Evolutionary conservation across 2,329 filamentous ascomycete genomes (phyloP), one percentile per base, ranked within the genome.

Genomic region (Exserohilum turcica): DNA sequence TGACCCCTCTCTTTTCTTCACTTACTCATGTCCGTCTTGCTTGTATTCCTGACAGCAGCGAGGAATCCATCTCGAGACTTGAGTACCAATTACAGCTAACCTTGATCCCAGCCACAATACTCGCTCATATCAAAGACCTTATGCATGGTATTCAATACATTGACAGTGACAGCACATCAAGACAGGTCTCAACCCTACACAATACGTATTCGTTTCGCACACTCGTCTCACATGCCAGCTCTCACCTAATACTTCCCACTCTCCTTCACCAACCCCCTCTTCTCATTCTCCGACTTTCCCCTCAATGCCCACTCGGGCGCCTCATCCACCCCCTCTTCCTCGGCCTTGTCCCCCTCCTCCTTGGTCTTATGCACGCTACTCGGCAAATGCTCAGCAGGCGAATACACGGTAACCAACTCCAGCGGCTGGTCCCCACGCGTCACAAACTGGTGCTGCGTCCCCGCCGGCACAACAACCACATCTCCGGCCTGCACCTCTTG

Each of bases 371-470:
- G 85, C 43, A 87, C 81, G 2, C 82, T 83, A 10, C 77, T 80
- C 3, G 83, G 76, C 53, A 82, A 77, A 67, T 88, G 85, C 72
- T 88, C 85, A 0, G 84, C 84, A 0, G 84, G 84, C 10, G 79
- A 79, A 67, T 87, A 88, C 5, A 87, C 80, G 0, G 85, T 87
- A 44, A 87, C 82, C 32, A 88, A 67, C 59, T 86, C 82, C 45
- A 87, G 67, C 2, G 85, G 84, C 43, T 79, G 79, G 0, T 81
- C 77, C 1, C 85, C 84, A 2, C 77, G 84, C 52, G 86, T 87
- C 43, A 87, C 74, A 67, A 88, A 87, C 65, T 87, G 84, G 66
- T 87, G 85, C 68, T 85, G 82, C 2, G 85, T 87, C 0, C 85
- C 85, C 0, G 85, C 86, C 0, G 86, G 85, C 2, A 88, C 85